Evolutionary conservation across 1,139 yeast species (phyloP), one percentile per base, ranked within the genome.

Genomic region (Spathaspora sp.): DNA sequence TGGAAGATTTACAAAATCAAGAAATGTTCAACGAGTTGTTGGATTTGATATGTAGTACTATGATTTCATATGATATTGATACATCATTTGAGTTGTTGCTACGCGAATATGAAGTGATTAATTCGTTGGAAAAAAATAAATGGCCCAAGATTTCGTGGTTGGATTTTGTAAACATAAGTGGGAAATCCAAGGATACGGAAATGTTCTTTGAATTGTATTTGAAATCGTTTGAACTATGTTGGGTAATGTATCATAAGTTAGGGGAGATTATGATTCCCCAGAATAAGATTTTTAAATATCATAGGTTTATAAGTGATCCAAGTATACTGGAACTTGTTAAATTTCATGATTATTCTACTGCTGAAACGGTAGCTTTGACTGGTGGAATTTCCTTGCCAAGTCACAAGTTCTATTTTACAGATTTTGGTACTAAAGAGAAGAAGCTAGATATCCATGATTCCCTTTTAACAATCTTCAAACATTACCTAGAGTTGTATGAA

Each of bases 101-200:
- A 27, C 54, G 58, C 7, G 64, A 75, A 1, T 74, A 57, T 47
- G 48, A 49, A 40, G 50, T 65, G 3, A 72, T 70, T 41, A 70
- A 68, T 46, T 51, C 63, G 2, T 58, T 72, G 41, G 46, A 51
- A 1, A 20, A 38, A 16, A 53, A 61, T 3, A 52, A 54, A 15
- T 70, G 76, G 76, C 75, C 75, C 9, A 70, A 70, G 46, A 55
- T 64, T 2, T 53, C 68, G 13, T 74, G 78, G 78, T 51, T 65
- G 3, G 72, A 68, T 39, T 74, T 63, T 50, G 46, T 74, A 24
- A 57, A 53, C 10, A 46, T 67, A 3, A 56, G 62, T 31, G 53
- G 58, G 42, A 56, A 55, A 17, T 52, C 62, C 20, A 61, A 68
- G 40, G 74, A 67, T 18, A 63, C 70, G 40, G 56, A 52, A 27